A percentile compares a stretch with the other conserved stretches of the same genome.
Conservation (phyloP, 768 basidiomycete genomes). For the Mycena latifolia region DNA sequence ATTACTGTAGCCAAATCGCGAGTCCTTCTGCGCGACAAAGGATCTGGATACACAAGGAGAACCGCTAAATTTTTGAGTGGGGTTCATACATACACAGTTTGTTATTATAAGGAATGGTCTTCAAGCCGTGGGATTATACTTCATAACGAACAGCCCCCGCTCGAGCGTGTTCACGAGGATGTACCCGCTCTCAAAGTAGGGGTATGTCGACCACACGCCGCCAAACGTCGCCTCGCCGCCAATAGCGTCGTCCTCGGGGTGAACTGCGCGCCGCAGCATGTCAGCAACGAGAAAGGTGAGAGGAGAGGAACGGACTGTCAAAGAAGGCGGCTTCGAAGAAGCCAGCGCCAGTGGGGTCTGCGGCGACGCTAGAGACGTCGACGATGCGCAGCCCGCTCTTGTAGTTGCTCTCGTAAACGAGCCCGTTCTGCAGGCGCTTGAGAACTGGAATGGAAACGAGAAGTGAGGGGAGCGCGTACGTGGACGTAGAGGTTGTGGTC, state of each 20-base stretch:
- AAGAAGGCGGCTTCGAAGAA: constrained; percentile 43
- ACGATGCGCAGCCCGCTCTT: constrained; percentile 44
- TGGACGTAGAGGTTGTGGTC: constrained; percentile 45
- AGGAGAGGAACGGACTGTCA: constrained; percentile 31
- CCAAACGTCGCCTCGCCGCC: constrained; percentile 25
- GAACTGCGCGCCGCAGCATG: too few relatives aligned
- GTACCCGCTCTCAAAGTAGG: constrained; percentile 35
- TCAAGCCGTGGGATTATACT: constrained; percentile 8
- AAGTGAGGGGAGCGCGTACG: background rate
- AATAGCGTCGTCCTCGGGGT: constrained; percentile 29
- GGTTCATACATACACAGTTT: too few relatives aligned
- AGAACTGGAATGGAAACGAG: too few relatives aligned
- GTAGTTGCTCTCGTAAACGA: constrained; percentile 45
- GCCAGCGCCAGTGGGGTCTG: constrained; percentile 43
- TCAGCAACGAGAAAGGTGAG: background rate
- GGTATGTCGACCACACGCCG: constrained; percentile 30
- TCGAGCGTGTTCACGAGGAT: constrained; percentile 31
- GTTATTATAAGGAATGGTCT: background rate
- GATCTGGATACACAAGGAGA: too few relatives aligned
- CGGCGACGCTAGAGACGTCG: constrained; percentile 41
- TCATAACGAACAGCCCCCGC: constrained; percentile 30
- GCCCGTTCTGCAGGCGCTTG: constrained; percentile 21
- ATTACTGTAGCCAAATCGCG: too few relatives aligned
- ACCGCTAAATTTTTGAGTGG: too few relatives aligned
- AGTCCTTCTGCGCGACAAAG: too few relatives aligned